Evolutionary conservation across 768 basidiomycete species (phyloP).

Genomic region (Coprinellus micaceus): DNA sequence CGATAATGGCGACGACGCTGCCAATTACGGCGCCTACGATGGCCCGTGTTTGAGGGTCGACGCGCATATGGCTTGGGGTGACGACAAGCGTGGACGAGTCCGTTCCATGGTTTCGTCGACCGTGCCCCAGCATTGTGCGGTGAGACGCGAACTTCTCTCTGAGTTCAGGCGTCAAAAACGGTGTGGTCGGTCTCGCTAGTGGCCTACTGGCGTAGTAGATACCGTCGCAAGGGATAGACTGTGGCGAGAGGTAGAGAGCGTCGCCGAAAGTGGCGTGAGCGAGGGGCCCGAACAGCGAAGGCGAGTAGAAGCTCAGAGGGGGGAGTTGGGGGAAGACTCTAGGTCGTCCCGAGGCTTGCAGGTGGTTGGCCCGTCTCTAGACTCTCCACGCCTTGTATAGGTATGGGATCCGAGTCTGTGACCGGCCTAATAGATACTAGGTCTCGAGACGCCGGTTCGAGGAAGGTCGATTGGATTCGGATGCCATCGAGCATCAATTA

Average conservation of each 20-base stretch:
- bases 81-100: not conserved
- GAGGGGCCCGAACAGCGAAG: too few species aligned
- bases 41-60: not conserved
- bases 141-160: too few species aligned
- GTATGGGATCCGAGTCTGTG: not conserved
- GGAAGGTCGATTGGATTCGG: not conserved
- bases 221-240: not conserved
- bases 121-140: too few species aligned
- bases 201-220: too few species aligned
- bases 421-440: not conserved
- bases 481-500: too few species aligned
- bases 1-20: not conserved
- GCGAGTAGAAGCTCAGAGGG: too few species aligned
- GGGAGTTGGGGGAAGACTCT: too few species aligned
- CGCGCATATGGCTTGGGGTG: not conserved
- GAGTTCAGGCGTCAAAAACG: too few species aligned
- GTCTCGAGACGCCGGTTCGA: not conserved
- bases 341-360: too few species aligned
- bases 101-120: not conserved
- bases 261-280: not conserved
- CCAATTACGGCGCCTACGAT: constrained; percentile 4
- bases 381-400: not conserved
- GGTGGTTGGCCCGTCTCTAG: too few species aligned
- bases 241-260: not conserved
- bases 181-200: too few species aligned